Conservation (phyloP, 352 stramenopile genomes). For the Phytophthora idaei region DNA sequence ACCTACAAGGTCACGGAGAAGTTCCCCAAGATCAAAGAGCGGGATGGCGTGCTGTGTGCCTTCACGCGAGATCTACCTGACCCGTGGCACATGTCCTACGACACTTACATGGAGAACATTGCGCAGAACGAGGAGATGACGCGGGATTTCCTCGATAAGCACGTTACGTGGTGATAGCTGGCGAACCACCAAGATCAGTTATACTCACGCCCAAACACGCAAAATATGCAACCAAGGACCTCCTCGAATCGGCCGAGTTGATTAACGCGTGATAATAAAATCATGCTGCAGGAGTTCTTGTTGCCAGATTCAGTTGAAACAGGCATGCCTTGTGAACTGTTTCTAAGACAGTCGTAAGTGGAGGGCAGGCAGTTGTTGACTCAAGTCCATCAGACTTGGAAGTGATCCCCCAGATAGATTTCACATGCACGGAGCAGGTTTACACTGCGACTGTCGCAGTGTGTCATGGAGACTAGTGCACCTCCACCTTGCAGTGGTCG, state of each 20-base stretch:
- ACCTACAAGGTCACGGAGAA: conserved; percentile 68
- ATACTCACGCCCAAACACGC: not conserved
- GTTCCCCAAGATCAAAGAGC: conserved; percentile 65
- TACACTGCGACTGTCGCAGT: not conserved
- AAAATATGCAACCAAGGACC: not conserved
- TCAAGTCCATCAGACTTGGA: too few species aligned
- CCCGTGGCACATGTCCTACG: conserved; percentile 85
- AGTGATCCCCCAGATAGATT: not conserved
- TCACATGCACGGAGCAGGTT: not conserved
- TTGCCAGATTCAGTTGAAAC: not conserved
- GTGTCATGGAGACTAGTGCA: too few species aligned
- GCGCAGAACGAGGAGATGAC: conserved; percentile 77
- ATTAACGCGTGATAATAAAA: conserved; percentile 3
- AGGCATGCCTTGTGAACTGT: not conserved
- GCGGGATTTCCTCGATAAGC: conserved; percentile 74
- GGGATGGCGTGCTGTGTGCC: conserved; percentile 56
- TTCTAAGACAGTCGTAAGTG: too few species aligned
- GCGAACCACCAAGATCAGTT: not conserved
- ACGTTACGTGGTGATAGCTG: conserved; percentile 47
- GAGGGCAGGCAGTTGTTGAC: too few species aligned
- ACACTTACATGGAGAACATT: conserved; percentile 85
- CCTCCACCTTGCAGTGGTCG: too few species aligned
- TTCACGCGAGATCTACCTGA: conserved; percentile 73
- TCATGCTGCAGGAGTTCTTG: not conserved
- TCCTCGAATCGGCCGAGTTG: too few species aligned